A percentile compares a stretch with the other conserved stretches of the same genome.
Conservation (phyloP, 345 rosid species). For the Eutrema japonicum region DNA sequence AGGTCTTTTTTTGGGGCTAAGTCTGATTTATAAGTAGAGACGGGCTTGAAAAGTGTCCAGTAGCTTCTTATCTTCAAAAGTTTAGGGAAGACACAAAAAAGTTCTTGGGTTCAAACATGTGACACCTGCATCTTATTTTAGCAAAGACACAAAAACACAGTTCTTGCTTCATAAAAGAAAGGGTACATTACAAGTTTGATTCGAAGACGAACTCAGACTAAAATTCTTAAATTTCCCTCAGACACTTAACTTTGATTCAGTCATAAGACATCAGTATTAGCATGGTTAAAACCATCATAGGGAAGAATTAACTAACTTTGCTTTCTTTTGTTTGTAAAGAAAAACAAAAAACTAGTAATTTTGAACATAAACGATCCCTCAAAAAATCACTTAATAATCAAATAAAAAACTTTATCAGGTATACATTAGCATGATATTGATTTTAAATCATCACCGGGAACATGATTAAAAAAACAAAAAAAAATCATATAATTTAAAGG, state of each 20-base stretch:
- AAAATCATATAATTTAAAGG: not conserved
- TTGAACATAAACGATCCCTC: constrained; percentile 26
- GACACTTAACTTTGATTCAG: constrained; percentile 24
- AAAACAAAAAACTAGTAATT: not conserved
- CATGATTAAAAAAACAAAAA: not conserved
- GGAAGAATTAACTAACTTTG: constrained; percentile 25
- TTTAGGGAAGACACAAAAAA: no score
- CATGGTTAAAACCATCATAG: constrained; percentile 61
- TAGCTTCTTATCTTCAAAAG: no score
- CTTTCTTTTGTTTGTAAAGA: not conserved
- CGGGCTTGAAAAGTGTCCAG: no score
- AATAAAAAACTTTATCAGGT: constrained; percentile 21
- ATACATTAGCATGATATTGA: constrained; percentile 47
- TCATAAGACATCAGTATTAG: constrained; percentile 60
- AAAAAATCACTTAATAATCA: constrained; percentile 35
- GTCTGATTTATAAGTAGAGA: no score
- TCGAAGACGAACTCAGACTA: no score
- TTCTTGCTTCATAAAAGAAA: no score
- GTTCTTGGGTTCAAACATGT: no score
- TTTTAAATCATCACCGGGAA: constrained; percentile 44
- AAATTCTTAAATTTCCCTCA: constrained; percentile 3
- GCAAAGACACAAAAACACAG: no score
- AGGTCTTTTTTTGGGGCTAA: no score
- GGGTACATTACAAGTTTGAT: no score
- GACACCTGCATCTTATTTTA: no score